These are phyloP conservation scores for Hanseniaspora uvarum DNA, from an alignment of 1,139 yeast species.

Conservation along the genomic window DNA sequence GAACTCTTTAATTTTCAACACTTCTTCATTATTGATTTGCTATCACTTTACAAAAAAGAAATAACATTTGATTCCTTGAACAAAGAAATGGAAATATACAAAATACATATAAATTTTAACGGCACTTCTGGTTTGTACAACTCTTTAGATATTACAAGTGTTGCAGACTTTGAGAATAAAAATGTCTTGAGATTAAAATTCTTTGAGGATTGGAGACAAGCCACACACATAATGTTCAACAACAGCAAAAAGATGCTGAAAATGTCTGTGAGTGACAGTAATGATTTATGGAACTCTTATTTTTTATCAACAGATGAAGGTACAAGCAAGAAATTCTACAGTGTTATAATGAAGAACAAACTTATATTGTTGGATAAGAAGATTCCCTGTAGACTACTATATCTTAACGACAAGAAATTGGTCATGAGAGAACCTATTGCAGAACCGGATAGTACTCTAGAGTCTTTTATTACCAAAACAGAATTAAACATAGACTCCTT, in stretches of 20 bases:
- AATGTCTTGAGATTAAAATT: slow-evolving; percentile 2
- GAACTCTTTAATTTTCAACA: background rate
- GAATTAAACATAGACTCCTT: slow-evolving; percentile 34
- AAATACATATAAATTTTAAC: background rate
- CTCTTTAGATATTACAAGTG: background rate
- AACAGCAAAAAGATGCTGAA: slow-evolving; percentile 13
- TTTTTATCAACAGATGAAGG: background rate
- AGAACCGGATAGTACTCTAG: background rate
- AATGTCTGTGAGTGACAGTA: slow-evolving; percentile 7
- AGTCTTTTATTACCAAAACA: slow-evolving; percentile 31
- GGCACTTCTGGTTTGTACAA: background rate
- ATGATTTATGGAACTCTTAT: slow-evolving; percentile 6
- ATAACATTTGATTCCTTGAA: background rate
- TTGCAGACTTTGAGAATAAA: background rate
- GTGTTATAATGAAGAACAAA: background rate
- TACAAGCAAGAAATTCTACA: background rate
- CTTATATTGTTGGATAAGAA: background rate
- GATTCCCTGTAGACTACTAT: slow-evolving; percentile 6
- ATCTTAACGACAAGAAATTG: background rate
- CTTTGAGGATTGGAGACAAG: slow-evolving; percentile 14
- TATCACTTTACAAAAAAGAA: background rate
- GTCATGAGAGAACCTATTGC: slow-evolving; percentile 9
- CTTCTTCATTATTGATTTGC: background rate
- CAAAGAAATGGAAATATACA: background rate
- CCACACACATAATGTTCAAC: slow-evolving; percentile 11